Base-by-base conservation (phyloP, 495 filamentous ascomycete species). In the Aspergillus ellipticus region DNA sequence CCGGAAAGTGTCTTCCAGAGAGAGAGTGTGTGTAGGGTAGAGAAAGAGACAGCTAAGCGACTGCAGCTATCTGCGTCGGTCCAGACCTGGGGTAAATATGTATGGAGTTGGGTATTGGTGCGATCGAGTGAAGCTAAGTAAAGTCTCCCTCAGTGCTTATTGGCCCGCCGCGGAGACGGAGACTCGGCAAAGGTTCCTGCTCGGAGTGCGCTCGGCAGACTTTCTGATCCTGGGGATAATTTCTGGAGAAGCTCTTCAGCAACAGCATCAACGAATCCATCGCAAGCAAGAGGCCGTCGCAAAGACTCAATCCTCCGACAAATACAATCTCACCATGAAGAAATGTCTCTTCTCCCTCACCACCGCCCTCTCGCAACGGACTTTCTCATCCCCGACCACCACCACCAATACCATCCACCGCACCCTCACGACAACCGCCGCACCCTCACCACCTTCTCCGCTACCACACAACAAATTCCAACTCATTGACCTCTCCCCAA, bases 401-500 rank as follows among this genome's bases (percentile, higher is more conserved):
- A 4, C 24, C 24, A 28, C 24, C n/a, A n/a, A n/a, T 33, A 2
- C 31, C 35, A 39, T n/a, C 35, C 35, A 39, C 13, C 35, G 35
- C 20, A 37, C 16, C 3, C 16, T 42, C 6, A 49, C 42, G 5
- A 35, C 29, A 33, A 24, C 21, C 29, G 19, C 13, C 11, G n/a
- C 35, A 5, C 8, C 5, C 41, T 42, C 50, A 5, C 19, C 56
- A 41, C 54, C 39, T 51, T 52, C 47, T 31, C 59, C 54, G 15
- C 48, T 15, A 21, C 48, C 54, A 24, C 66, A 61, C 49, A 66
- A 65, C 48, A 71, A 69, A 51, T 61, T 58, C 41, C 60, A 53
- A 10, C 69, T 77, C 51, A 47, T 61, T 60, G 64, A 72, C 49
- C 63, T 78, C 31, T 65, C 68, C 5, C 67, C 72, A 4, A 57